Evolutionary conservation across 306 rosid genomes (phyloP).

Genomic region (Rosa rugosa): DNA sequence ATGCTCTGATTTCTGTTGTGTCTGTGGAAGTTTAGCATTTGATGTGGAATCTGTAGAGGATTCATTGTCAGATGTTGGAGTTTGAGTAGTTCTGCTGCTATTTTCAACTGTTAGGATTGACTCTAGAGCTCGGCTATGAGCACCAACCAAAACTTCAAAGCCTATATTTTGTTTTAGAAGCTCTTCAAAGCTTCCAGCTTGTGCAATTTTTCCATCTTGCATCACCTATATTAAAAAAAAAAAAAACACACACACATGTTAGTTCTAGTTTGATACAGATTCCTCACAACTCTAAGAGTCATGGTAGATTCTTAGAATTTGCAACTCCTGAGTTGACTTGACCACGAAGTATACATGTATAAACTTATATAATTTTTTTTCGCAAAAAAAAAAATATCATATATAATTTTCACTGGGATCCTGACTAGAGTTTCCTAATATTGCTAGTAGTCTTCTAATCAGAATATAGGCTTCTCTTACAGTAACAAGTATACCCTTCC

Average conservation of each 20-base stretch:
- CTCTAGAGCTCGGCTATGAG: slow-evolving; percentile 84
- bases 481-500: too few relatives aligned
- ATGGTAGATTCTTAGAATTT: background rate
- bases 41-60: slow-evolving; percentile 33
- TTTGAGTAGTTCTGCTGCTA: slow-evolving; percentile 42
- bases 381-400: slow-evolving; percentile 39
- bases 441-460: background rate
- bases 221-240: slow-evolving; percentile 55
- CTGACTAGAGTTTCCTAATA: background rate
- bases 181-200: slow-evolving; percentile 78
- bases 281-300: too few relatives aligned
- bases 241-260: slow-evolving; percentile 23
- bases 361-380: background rate
- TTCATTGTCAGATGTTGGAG: slow-evolving; percentile 44
- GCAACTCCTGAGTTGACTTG: background rate
- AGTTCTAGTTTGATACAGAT: slow-evolving; percentile 9
- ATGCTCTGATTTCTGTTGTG: slow-evolving; percentile 50
- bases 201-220: slow-evolving; percentile 86
- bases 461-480: too few relatives aligned
- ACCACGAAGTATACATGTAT: slow-evolving; percentile 2
- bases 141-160: slow-evolving; percentile 86
- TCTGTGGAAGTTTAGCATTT: slow-evolving; percentile 32
- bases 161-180: slow-evolving; percentile 80
- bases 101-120: slow-evolving; percentile 66
- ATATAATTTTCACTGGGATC: background rate